A percentile compares a stretch with the other conserved stretches of the same genome.
phyloP scores from a whole-genome alignment of 148 eudicot genomes.

The Camellia sinensis region DNA sequence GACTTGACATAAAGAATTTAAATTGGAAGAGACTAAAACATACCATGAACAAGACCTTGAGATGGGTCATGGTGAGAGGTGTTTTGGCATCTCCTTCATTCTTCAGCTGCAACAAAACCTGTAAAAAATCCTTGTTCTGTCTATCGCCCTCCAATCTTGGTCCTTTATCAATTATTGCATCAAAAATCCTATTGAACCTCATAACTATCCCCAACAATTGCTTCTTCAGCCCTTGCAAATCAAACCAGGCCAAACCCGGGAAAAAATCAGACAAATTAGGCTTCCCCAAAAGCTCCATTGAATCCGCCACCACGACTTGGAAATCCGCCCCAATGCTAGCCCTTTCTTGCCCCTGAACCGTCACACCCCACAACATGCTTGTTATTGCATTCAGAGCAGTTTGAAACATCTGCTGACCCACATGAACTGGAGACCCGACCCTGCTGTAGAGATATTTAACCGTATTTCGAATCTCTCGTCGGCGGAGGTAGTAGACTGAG shows the following conservation, averaged over 20 bases:
- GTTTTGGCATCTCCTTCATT: conserved; percentile 28
- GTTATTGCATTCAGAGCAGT: conserved; percentile 42
- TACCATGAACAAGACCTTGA: conserved; percentile 43
- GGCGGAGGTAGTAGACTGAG: conserved; percentile 26
- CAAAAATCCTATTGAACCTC: conserved; percentile 47
- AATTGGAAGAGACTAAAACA: no score
- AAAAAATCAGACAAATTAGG: conserved; percentile 61
- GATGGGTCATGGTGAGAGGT: conserved; percentile 35
- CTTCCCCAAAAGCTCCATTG: conserved; percentile 27
- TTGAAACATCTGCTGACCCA: conserved; percentile 41
- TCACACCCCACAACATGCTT: conserved; percentile 68
- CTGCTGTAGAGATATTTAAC: background rate
- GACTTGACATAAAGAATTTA: no score
- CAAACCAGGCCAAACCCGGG: conserved; percentile 50
- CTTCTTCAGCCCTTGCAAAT: conserved; percentile 53
- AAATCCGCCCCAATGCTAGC: conserved; percentile 36
- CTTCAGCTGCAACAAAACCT: conserved; percentile 41
- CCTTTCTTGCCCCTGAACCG: conserved; percentile 27
- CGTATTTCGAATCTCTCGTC: conserved; percentile 39
- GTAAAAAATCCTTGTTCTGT: conserved; percentile 41
- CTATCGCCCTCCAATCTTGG: conserved; percentile 11
- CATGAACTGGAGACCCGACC: conserved; percentile 26
- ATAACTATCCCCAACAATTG: conserved; percentile 30
- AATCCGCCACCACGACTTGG: conserved; percentile 26
- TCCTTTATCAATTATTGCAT: conserved; percentile 40